phyloP scores from a whole-genome alignment of 139 green algal species.

The Volvox reticuliferus region DNA sequence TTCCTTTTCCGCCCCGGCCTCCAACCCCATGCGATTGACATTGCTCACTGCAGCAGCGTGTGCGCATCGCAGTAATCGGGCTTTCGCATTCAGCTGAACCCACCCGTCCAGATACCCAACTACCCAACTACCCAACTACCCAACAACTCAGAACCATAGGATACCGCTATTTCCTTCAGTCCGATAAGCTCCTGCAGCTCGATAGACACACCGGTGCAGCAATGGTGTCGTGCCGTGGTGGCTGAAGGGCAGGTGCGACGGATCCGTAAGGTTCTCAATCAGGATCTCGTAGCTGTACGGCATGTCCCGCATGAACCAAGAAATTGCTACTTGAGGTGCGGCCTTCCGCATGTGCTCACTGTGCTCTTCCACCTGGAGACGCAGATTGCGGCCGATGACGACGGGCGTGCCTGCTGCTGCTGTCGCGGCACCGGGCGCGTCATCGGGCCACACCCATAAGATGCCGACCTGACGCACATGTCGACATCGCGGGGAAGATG shows the following conservation, averaged over 20 bases:
- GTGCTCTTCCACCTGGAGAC: not conserved
- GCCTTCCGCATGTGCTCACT: not conserved
- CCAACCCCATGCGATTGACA: too few species aligned
- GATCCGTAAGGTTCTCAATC: conserved; percentile 52
- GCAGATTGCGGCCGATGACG: not conserved
- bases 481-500: too few species aligned
- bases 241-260: conserved; percentile 37
- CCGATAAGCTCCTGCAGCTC: too few species aligned
- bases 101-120: too few species aligned
- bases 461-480: not conserved
- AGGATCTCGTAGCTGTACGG: conserved; percentile 51
- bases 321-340: not conserved
- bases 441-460: conserved; percentile 48
- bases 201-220: too few species aligned
- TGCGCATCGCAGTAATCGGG: too few species aligned
- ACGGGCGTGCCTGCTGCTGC: not conserved
- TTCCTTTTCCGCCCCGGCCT: too few species aligned
- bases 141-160: too few species aligned
- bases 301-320: conserved; percentile 49
- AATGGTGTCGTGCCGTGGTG: conserved; percentile 39
- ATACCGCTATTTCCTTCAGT: too few species aligned
- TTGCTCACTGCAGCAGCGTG: too few species aligned
- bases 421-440: not conserved
- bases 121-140: too few species aligned
- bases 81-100: too few species aligned